Base-by-base conservation (phyloP, 1,139 yeast species). In the Magnusiomyces ingens region DNA sequence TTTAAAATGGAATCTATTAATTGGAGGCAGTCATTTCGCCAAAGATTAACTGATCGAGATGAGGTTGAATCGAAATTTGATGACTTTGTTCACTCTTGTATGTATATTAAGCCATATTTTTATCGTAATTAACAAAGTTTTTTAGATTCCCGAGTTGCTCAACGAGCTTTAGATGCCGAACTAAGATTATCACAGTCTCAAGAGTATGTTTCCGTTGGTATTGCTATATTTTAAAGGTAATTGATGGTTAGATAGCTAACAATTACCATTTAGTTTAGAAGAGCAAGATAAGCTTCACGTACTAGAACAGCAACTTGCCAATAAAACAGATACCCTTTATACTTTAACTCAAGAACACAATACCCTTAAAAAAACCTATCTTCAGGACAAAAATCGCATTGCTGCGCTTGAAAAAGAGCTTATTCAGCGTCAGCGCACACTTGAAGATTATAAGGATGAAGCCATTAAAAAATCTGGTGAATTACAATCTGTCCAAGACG, bases 401-500 rank as follows among this genome's bases (percentile, higher is more conserved):
- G 45, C 50, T 19, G 46, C 49, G 21, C 48, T 55, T n/a, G 52
- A 55, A 44, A 35, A 47, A 11, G 46, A 50, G 18, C 42, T 51
- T 11, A 32, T 18, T 1, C 47, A 47, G 15, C 41, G 46, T 11
- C 37, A 49, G 13, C 40, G 47, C 26, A 26, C 35, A 5, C 45
- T 49, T 37, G 60, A 59, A 40, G 60, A 61, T 47, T 61, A 67
- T 55, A 60, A 49, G 37, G 60, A 60, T 22, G 60, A 60, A 49
- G 57, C 59, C 35, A 53, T 62, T 19, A 50, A 48, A 37, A 54
- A 63, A 50, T 55, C 67, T 52, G 76, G 77, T 58, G 76, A 82
- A 13, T 74, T 82, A 22, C 89, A 84, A 59, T 70, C 77, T 15
- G 71, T 84, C 45, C 84, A 85, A 59, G 95, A 88, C 65, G 94